Evolutionary conservation across 202 grass and related monocot genomes (phyloP), one percentile per base, ranked within the genome.

Genomic region (Panicum hallii): DNA sequence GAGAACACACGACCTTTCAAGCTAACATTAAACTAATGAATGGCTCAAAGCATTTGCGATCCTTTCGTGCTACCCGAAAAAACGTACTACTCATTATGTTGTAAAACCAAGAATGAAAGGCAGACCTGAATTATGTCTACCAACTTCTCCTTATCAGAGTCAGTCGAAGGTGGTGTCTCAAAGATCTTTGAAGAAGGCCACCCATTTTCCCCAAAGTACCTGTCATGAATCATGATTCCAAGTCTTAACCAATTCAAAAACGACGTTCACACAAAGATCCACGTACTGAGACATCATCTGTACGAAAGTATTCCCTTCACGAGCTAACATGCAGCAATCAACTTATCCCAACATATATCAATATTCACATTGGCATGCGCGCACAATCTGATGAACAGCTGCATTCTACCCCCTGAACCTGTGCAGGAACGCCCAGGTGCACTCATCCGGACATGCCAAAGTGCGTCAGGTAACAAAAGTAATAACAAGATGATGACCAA

Each of bases 141-240:
- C 74, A 98, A 79, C 55, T 94, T 98, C 79, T 98, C 96, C 83
- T 58, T 90, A 75, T 98, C 89, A 1, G 84, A 82, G 75, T 93
- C 88, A 0, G 83, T 91, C 11, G 91, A 88, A 67, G 96, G 96
- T 70, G 91, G 91, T 13, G 70, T 86, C 61, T 90, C 88, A 66
- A 80, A 95, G 45, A 98, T 87, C 6, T 92, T 84, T 81, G 96
- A 95, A 84, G 88, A 79, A 86, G 96, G 93, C 96, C 96, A 98
- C 74, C 96, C 96, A 74, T 98, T 89, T 46, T 95, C 86, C 13
- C 88, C 86, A 62, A 98, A 98, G 70, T 95, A 98, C 96, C 93
- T 91, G 75, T 12, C 45, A 88, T 54, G 83, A 46, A 9, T 49
- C 12, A 38, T 38, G 3, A 38, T 79, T 50, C 46, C 67, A 74